Percentiles rank a stretch among this genome's conserved stretches.
These are phyloP conservation scores for Schizophyllum amplum DNA, from an alignment of 1,284 basidiomycete species.

Conservation along the genomic window DNA sequence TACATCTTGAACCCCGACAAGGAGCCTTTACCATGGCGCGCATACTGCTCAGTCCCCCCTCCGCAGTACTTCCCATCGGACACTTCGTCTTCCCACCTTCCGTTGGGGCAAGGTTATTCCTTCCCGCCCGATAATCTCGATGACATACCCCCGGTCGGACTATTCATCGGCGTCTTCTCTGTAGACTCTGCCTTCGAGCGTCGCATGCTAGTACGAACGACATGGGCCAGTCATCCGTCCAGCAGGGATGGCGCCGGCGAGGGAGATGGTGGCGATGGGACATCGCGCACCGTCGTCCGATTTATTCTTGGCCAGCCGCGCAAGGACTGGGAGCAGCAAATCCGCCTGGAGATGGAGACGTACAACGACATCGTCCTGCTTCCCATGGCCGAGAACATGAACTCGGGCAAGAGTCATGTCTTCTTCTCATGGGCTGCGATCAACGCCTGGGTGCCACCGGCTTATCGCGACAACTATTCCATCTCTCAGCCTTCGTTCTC, in stretches of 20 bases:
- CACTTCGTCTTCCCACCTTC: conserved; percentile 27
- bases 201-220: conserved; percentile 83
- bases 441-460: conserved; percentile 86
- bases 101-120: conserved; percentile 17
- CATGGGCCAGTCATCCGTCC: conserved; percentile 79
- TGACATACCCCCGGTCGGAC: conserved; percentile 76
- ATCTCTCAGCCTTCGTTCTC: conserved; percentile 40
- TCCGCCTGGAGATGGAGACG: conserved; percentile 87
- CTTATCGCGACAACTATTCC: conserved; percentile 37
- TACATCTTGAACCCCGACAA: conserved; percentile 96
- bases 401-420: conserved; percentile 78
- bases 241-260: conserved; percentile 65
- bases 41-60: conserved; percentile 71
- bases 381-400: conserved; percentile 88
- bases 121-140: conserved; percentile 69
- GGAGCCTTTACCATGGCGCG: conserved; percentile 87
- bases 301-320: conserved; percentile 89
- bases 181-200: conserved; percentile 83
- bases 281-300: conserved; percentile 81
- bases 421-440: conserved; percentile 88
- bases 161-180: conserved; percentile 90
- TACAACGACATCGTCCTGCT: conserved; percentile 88
- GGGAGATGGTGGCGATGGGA: conserved; percentile 67
- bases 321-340: conserved; percentile 69
- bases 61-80: conserved; percentile 29